Base-by-base conservation (phyloP, 1,139 yeast species). In the Pichia sp. region DNA sequence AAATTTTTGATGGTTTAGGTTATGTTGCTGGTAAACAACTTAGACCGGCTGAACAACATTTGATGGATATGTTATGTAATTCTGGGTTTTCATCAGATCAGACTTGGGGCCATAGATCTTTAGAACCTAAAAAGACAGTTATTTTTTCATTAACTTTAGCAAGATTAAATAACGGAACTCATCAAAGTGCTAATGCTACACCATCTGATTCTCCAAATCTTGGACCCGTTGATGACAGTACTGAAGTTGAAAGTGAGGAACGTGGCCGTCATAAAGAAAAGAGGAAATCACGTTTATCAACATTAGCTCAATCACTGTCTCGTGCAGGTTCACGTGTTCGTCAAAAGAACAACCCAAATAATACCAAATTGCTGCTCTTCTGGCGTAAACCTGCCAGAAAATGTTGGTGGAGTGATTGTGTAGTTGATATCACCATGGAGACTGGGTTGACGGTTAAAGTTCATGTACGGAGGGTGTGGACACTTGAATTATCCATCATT, bases 381-480 rank as follows among this genome's bases (percentile, higher is more conserved):
- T 95, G 99, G 99, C 79, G 96, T 58, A 93, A 93, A 66, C 99
- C 99, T 0, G 99, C 99, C 1, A 78, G 99, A 64, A 95, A 95
- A 67, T 95, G 99, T 70, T 95, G 99, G 99, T 95, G 99, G 99
- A 85, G 87, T 14, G 86, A 85, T 62, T 81, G 81, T 46, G 72
- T 75, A 46, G 73, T 82, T 25, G 78, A 76, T 8, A 72, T 89
- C 34, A 76, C 75, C 38, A 73, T 86, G 11, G 53, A 65, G 5
- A 66, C 61, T 19, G 59, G 61, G 14, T 56, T 62, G 1, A 42
- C 68, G 10, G 69, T 80, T 48, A 81, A 77, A 58, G 85, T 86
- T 19, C 95, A 87, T 64, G 76, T 84, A 46, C 75, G 95, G 58
- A 73, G 95, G 57, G 95, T 87, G 25, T 87, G 96, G 96, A 87